Evolutionary conservation across 768 basidiomycete genomes (phyloP), one percentile per base, ranked within the genome.

Genomic region (Collybiopsis luxurians): DNA sequence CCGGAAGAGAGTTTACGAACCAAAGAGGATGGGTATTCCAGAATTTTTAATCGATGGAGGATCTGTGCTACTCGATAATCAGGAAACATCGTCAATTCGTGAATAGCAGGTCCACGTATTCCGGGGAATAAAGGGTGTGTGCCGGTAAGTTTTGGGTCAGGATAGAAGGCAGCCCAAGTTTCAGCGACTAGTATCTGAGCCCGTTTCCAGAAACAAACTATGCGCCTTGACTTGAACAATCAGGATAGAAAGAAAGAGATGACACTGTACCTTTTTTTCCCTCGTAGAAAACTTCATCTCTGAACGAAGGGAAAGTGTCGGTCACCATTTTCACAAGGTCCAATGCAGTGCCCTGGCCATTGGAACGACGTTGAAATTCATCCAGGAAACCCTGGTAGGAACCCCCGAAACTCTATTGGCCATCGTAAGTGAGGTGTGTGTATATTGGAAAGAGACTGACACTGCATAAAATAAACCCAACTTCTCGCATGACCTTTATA

Each of bases 41-140:
- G 75, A 61, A 95, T 86, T 38, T 79, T 75, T 6, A 95, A 78
- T 65, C 92, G 92, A 71, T 95, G 89, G 27, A 96, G 73, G 56
- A 95, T 90, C 67, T 95, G 94, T 1, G 93, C 93, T 4, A 96
- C 90, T 40, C 92, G 84, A 66, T 95, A 94, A 74, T 95, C 93
- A 4, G 94, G 91, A 69, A 96, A 96, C 94, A 95, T 95, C 21
- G 93, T 94, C 11, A 95, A 79, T 48, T 85, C 73, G 49, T 81
- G 77, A 59, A 94, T 90, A 36, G 77, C 75, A 19, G 86, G 74
- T 4, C 86, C 87, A 10, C 67, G 67, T 6, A 63, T 52, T 15
- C 78, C 74, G 2, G 88, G 87, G 71, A 95, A 91, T 42, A 94
- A 72, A 2, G 92, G 92, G 67, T 95, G 92, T 0, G 74, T 63